Conservation (phyloP, 106 monocot genomes). For the Dendrobium huoshanense region DNA sequence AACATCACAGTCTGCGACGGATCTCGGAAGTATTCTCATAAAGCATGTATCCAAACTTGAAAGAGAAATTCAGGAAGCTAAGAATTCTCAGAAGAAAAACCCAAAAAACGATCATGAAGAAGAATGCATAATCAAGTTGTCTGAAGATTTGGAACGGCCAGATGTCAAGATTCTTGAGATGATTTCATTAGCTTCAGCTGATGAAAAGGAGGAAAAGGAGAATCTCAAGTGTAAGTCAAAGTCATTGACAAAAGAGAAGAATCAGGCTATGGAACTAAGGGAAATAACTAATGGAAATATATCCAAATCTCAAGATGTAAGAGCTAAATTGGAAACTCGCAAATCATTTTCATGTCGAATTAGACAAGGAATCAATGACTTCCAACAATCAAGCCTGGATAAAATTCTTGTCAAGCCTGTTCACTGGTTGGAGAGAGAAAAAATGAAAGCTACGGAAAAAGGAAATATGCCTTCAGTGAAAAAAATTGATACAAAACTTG, state of each 20-base stretch:
- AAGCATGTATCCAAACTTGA: slow-evolving; percentile 73
- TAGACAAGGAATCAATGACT: slow-evolving; percentile 12
- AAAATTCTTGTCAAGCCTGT: slow-evolving; percentile 49
- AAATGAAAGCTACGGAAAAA: slow-evolving; percentile 30
- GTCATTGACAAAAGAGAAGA: neutral
- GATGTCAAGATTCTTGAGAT: neutral
- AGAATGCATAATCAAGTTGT: neutral
- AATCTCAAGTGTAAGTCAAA: no score
- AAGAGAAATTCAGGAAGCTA: slow-evolving; percentile 56
- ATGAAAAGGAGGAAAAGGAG: neutral
- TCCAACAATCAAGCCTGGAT: slow-evolving; percentile 29
- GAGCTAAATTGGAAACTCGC: slow-evolving; percentile 40
- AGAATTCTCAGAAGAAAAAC: slow-evolving; percentile 18
- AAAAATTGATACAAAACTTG: slow-evolving; percentile 15
- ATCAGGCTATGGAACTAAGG: neutral
- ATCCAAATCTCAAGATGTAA: slow-evolving; percentile 25
- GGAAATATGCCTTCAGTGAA: neutral
- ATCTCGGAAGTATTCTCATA: slow-evolving; percentile 56
- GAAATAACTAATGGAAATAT: slow-evolving; percentile 6
- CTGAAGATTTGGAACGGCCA: no score
- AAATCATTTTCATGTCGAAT: slow-evolving; percentile 32
- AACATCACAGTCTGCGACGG: slow-evolving; percentile 11
- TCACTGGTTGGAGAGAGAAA: slow-evolving; percentile 48
- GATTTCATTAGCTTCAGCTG: neutral
- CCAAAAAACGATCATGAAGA: neutral